phyloP scores from a whole-genome alignment of 306 rosid genomes.

The Sophora flavescens region DNA sequence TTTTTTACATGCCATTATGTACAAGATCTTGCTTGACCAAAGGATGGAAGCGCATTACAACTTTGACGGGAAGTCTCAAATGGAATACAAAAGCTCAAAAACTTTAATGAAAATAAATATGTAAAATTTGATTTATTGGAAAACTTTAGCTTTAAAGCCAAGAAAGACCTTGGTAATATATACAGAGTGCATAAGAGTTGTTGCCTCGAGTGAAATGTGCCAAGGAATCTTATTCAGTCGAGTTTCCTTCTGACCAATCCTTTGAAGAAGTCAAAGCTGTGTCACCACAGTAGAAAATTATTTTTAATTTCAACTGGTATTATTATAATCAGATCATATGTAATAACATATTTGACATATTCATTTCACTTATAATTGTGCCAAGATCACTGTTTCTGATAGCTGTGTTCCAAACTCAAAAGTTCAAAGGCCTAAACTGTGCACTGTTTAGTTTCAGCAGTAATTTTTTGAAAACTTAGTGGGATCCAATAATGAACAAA shows the following conservation, averaged over 20 bases:
- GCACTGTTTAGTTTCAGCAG: constrained; percentile 31
- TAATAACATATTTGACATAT: constrained; percentile 5
- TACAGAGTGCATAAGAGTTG: constrained; percentile 41
- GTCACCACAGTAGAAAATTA: constrained; percentile 45
- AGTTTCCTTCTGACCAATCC: constrained; percentile 82
- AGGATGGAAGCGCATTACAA: constrained; percentile 26
- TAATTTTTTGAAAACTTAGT: neutral
- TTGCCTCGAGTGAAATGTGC: constrained; percentile 47
- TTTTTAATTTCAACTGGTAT: constrained; percentile 32
- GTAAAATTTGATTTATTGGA: constrained; percentile 30
- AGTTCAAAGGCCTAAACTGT: neutral
- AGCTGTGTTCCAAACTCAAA: constrained; percentile 19
- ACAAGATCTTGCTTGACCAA: constrained; percentile 31
- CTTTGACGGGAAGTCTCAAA: constrained; percentile 40
- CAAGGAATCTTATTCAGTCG: constrained; percentile 53
- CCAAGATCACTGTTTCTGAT: constrained; percentile 30
- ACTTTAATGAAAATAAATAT: neutral
- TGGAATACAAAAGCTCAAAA: constrained; percentile 18
- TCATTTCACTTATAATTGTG: neutral
- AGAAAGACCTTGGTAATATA: constrained; percentile 31
- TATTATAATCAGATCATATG: constrained; percentile 40
- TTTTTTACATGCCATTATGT: constrained; percentile 37
- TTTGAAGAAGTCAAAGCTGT: constrained; percentile 84
- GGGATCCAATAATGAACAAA: neutral
- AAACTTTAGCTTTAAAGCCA: constrained; percentile 18